Evolutionary conservation across 2,329 filamentous ascomycete genomes (phyloP).

Genomic region (Colletotrichum sp.): DNA sequence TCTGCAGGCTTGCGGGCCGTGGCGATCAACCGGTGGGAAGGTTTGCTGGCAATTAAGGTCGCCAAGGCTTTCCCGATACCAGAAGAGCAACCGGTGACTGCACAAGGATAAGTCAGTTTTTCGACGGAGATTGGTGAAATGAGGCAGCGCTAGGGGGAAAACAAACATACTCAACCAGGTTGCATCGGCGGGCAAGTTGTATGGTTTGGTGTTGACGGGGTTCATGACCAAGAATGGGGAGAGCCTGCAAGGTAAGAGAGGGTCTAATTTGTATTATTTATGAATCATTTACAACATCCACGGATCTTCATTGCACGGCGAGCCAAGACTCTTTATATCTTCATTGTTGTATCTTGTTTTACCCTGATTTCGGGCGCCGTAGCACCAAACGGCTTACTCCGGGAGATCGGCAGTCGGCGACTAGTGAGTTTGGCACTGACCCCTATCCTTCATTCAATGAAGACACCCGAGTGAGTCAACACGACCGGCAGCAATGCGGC

Average conservation of each 20-base stretch:
- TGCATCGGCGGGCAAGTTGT: slow-evolving; percentile 38
- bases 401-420: not conserved
- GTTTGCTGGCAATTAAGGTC: slow-evolving; percentile 38
- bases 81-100: slow-evolving; percentile 55
- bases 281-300: not conserved
- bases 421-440: rapidly evolving
- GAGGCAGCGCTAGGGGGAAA: too few relatives aligned
- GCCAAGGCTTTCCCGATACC: slow-evolving; percentile 50
- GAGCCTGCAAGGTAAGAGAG: not conserved
- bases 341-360: not conserved
- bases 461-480: not conserved
- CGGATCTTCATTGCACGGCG: rapidly evolving
- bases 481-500: not conserved
- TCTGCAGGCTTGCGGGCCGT: slow-evolving; percentile 49
- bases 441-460: not conserved
- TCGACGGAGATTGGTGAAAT: not conserved
- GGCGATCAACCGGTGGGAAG: slow-evolving; percentile 46
- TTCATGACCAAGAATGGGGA: slow-evolving; percentile 26
- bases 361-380: not conserved
- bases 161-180: slow-evolving; percentile 41
- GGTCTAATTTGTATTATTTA: not conserved
- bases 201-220: slow-evolving; percentile 33
- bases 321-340: not conserved
- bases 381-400: rapidly evolving
- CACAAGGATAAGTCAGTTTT: not conserved